phyloP scores from a whole-genome alignment of 2,329 filamentous ascomycete genomes.

The Penicillium sp. region DNA sequence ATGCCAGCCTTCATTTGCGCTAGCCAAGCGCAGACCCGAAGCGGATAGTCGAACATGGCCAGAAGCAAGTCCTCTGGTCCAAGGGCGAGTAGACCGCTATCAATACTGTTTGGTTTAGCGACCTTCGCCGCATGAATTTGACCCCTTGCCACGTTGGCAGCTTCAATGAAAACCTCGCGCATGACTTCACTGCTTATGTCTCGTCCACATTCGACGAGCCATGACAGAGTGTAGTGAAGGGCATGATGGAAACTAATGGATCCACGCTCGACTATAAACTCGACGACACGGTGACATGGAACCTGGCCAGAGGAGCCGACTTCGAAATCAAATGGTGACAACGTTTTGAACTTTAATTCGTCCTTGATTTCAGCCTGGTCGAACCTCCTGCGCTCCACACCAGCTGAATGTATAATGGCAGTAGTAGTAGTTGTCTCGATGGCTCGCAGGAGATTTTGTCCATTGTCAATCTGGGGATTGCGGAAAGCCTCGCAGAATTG shows the following conservation, averaged over 20 bases:
- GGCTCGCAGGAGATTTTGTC: conserved; percentile 66
- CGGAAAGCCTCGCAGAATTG: conserved; percentile 85
- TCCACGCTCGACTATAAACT: conserved; percentile 82
- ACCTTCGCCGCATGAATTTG: conserved; percentile 60
- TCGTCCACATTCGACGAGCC: conserved; percentile 87
- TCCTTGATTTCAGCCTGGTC: conserved; percentile 83
- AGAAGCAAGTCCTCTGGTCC: conserved; percentile 75
- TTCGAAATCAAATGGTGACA: conserved; percentile 79
- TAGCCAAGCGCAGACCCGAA: conserved; percentile 92
- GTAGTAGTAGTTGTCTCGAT: conserved; percentile 65
- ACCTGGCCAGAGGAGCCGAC: conserved; percentile 41
- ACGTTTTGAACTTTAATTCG: conserved; percentile 73
- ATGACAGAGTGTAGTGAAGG: conserved; percentile 91
- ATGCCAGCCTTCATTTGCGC: conserved; percentile 97
- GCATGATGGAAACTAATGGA: conserved; percentile 97
- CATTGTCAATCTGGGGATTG: conserved; percentile 61
- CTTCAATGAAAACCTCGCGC: conserved; percentile 66
- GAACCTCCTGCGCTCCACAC: conserved; percentile 82
- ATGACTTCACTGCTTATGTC: conserved; percentile 66
- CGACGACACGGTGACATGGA: conserved; percentile 65
- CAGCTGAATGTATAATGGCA: conserved; percentile 84
- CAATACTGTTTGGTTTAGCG: conserved; percentile 52
- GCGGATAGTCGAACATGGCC: conserved; percentile 84
- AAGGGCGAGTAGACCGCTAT: conserved; percentile 47
- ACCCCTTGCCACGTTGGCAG: conserved; percentile 49